Conservation (phyloP, 768 basidiomycete genomes). For the Rhizopogon salebrosus region DNA sequence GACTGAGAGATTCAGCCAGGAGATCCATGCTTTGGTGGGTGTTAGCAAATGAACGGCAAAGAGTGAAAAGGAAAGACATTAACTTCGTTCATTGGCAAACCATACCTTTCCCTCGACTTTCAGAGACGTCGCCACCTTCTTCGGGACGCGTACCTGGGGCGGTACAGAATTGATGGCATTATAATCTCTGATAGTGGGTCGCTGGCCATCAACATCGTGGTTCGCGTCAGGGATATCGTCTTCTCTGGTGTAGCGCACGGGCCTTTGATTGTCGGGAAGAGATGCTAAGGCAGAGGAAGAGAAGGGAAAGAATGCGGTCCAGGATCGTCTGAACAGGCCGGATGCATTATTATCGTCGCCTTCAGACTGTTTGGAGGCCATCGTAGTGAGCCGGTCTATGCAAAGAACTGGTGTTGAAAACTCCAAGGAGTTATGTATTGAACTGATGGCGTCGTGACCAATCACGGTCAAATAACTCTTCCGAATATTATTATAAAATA, state of each 20-base stretch:
- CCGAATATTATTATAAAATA: too few relatives aligned
- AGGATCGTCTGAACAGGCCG: slow-evolving; percentile 48
- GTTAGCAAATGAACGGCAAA: slow-evolving; percentile 2
- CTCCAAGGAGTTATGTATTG: background rate
- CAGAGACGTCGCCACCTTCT: slow-evolving; percentile 76
- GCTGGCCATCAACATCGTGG: slow-evolving; percentile 42
- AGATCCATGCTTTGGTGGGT: slow-evolving; percentile 70
- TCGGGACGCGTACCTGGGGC: slow-evolving; percentile 66
- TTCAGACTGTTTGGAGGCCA: slow-evolving; percentile 15
- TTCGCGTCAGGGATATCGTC: slow-evolving; percentile 68
- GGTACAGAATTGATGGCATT: slow-evolving; percentile 65
- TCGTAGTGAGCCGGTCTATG: background rate
- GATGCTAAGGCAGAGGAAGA: slow-evolving; percentile 56
- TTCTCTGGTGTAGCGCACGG: slow-evolving; percentile 55
- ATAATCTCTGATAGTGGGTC: slow-evolving; percentile 67
- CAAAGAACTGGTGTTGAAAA: background rate
- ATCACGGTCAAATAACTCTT: too few relatives aligned
- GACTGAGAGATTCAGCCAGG: slow-evolving; percentile 85
- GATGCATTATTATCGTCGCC: slow-evolving; percentile 13
- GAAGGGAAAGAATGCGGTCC: slow-evolving; percentile 66
- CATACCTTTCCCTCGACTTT: slow-evolving; percentile 94
- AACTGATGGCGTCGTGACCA: too few relatives aligned
- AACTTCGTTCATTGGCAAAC: slow-evolving; percentile 95
- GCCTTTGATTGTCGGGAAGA: slow-evolving; percentile 36
- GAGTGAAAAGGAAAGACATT: slow-evolving; percentile 17